Base-by-base conservation (phyloP, 2,329 filamentous ascomycete genomes). In the Neofusicoccum parvum region DNA sequence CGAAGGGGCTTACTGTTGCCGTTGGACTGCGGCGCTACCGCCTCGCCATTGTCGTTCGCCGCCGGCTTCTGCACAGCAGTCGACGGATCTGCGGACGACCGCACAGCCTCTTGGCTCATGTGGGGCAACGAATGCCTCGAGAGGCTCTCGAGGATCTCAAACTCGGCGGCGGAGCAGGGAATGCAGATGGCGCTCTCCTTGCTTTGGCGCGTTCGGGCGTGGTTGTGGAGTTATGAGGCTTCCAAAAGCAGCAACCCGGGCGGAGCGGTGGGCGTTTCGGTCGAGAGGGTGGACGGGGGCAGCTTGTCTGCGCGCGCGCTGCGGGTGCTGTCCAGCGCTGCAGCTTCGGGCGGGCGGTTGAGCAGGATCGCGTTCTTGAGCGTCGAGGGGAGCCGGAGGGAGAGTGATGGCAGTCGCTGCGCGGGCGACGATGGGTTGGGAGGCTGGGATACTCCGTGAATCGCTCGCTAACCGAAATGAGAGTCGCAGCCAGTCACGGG, bases 81-180 rank as follows among this genome's bases (percentile, higher is more conserved):
- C 43, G 73, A 68, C 62, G 69, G 73, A 69, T 74, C 73, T 65
- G 60, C 68, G 41, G 72, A 65, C 65, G 71, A 67, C 68, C 72
- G 72, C 62, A 69, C 66, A 39, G 70, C 49, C 66, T 75, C 71
- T 69, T 72, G 66, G 74, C 75, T 78, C 77, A 79, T 79, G 70
- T 71, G 72, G 69, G 72, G 70, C 68, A 64, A 66, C 53, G 59
- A 50, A 48, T 14, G 65, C 64, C 59, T 67, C 51, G 54, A n/a
- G 59, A 59, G 64, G 64, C 39, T 59, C 46, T 34, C 20, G 20
- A 17, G 34, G 9, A 43, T 36, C n/a, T 50, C 49, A 39, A 27
- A 41, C 37, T 56, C 39, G 32, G 34, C 20, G 37, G 20, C 27
- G 36, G 60, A 23, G 34, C 43, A 53, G 56, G 50, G 62, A 46